A percentile compares a stretch with the other conserved stretches of the same genome.
Conservation (phyloP, 2,329 filamentous ascomycete species). For the Aspergillus sp. region DNA sequence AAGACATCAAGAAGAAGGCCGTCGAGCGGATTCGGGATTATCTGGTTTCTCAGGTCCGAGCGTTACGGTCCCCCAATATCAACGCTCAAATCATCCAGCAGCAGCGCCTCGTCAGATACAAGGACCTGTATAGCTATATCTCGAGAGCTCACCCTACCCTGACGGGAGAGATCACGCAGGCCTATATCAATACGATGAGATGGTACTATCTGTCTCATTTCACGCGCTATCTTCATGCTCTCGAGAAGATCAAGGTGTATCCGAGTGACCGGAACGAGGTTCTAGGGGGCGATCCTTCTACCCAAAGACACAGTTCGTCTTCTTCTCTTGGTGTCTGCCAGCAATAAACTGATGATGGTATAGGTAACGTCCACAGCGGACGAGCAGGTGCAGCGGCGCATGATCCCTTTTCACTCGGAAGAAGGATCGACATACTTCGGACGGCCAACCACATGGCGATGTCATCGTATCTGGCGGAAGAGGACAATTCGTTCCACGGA, state of each 20-base stretch:
- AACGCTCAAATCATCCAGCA: slow-evolving; percentile 97
- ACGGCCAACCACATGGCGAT: slow-evolving; percentile 72
- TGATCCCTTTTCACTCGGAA: slow-evolving; percentile 85
- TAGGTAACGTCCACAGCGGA: slow-evolving; percentile 30
- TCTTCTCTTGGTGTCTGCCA: not conserved
- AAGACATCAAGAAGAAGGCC: slow-evolving; percentile 84
- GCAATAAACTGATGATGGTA: not conserved
- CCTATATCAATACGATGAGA: slow-evolving; percentile 97
- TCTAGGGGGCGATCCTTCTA: slow-evolving; percentile 73
- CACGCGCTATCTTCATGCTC: slow-evolving; percentile 76
- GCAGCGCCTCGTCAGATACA: slow-evolving; percentile 83
- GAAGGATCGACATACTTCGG: slow-evolving; percentile 78
- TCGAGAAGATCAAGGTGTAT: slow-evolving; percentile 83
- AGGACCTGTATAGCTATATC: slow-evolving; percentile 83
- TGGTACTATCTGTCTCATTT: slow-evolving; percentile 98
- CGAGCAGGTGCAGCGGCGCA: slow-evolving; percentile 52
- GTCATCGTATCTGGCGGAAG: slow-evolving; percentile 86
- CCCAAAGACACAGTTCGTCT: slow-evolving; percentile 56
- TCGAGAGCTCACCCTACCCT: slow-evolving; percentile 78
- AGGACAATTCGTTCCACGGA: slow-evolving; percentile 81
- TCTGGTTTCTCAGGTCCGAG: slow-evolving; percentile 90
- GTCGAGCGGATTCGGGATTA: slow-evolving; percentile 92
- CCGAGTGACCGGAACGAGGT: slow-evolving; percentile 78
- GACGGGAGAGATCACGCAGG: slow-evolving; percentile 84
- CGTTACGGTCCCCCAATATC: slow-evolving; percentile 88